Conservation (phyloP, 164 flowering plant species). For the Liquidambar formosana region DNA sequence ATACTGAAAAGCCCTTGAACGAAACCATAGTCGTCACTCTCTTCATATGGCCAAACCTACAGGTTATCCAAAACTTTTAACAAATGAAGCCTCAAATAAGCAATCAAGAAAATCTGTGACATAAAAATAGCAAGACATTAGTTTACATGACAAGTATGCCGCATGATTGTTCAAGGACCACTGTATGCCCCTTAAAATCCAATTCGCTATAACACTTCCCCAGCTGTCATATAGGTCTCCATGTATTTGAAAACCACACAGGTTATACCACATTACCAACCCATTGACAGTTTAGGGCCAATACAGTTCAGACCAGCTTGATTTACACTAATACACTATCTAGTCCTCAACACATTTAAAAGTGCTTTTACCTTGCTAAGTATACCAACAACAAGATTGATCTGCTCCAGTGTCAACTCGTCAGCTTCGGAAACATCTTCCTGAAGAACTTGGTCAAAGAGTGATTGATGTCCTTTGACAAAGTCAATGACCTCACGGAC, state of each 20-base stretch:
- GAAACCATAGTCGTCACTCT: slow-evolving; percentile 81
- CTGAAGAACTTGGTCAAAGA: slow-evolving; percentile 81
- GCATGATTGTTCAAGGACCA: neutral
- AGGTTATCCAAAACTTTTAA: neutral
- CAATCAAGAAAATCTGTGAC: neutral
- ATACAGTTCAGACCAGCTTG: neutral
- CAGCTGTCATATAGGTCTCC: neutral
- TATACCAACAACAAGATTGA: slow-evolving; percentile 81
- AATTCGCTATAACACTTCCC: neutral
- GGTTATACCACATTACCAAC: neutral
- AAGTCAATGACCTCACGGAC: slow-evolving; percentile 81
- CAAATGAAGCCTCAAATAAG: neutral
- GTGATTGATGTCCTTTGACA: slow-evolving; percentile 69
- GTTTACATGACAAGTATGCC: neutral
- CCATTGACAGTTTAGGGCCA: neutral
- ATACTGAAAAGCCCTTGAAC: slow-evolving; percentile 87
- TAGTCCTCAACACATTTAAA: neutral
- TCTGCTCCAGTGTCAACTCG: slow-evolving; percentile 71
- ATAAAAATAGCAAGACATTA: neutral
- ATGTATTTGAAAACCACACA: neutral
- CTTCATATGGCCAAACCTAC: slow-evolving; percentile 96
- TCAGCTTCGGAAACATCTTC: slow-evolving; percentile 61
- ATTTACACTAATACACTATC: neutral
- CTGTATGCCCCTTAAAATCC: neutral
- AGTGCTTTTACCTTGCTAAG: slow-evolving; percentile 78